phyloP scores from a whole-genome alignment of 1,284 basidiomycete genomes.

The Porphyrellus sp. region DNA sequence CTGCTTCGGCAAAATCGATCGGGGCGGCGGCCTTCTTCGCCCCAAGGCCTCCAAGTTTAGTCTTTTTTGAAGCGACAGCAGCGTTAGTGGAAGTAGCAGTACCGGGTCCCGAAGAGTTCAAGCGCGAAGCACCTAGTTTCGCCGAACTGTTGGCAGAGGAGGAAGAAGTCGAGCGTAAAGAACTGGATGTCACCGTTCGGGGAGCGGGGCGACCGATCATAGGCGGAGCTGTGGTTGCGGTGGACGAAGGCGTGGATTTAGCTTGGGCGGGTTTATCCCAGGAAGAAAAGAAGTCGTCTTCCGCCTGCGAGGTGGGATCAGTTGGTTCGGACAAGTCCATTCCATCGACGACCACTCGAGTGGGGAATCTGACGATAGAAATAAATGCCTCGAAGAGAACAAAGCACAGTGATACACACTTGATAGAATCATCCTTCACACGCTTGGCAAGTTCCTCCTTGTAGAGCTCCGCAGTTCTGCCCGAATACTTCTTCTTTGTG shows the following conservation, averaged over 20 bases:
- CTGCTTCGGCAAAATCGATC: slow-evolving; percentile 90
- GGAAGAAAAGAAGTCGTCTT: slow-evolving; percentile 91
- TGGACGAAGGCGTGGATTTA: slow-evolving; percentile 48
- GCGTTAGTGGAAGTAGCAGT: slow-evolving; percentile 35
- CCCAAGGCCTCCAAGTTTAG: slow-evolving; percentile 80
- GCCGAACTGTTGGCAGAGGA: slow-evolving; percentile 37
- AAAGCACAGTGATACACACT: slow-evolving; percentile 42
- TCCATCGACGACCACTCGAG: slow-evolving; percentile 79
- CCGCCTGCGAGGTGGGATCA: slow-evolving; percentile 43
- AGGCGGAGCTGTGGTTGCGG: slow-evolving; percentile 39
- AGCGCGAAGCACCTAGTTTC: slow-evolving; percentile 53
- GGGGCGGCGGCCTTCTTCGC: slow-evolving; percentile 77
- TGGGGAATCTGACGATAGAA: slow-evolving; percentile 58
- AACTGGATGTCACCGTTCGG: slow-evolving; percentile 64
- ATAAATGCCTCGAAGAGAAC: background rate
- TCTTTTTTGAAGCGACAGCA: slow-evolving; percentile 49
- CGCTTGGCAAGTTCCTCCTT: slow-evolving; percentile 87
- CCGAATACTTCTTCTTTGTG: slow-evolving; percentile 87
- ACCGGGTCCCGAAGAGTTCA: slow-evolving; percentile 47
- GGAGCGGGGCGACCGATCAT: slow-evolving; percentile 38
- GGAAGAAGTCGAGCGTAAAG: slow-evolving; percentile 46
- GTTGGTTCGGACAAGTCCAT: slow-evolving; percentile 46
- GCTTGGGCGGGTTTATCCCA: slow-evolving; percentile 85
- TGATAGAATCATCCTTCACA: slow-evolving; percentile 75
- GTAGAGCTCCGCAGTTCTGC: slow-evolving; percentile 81